Evolutionary conservation across 495 filamentous ascomycete genomes (phyloP).

Genomic region (Tirmania nivea): DNA sequence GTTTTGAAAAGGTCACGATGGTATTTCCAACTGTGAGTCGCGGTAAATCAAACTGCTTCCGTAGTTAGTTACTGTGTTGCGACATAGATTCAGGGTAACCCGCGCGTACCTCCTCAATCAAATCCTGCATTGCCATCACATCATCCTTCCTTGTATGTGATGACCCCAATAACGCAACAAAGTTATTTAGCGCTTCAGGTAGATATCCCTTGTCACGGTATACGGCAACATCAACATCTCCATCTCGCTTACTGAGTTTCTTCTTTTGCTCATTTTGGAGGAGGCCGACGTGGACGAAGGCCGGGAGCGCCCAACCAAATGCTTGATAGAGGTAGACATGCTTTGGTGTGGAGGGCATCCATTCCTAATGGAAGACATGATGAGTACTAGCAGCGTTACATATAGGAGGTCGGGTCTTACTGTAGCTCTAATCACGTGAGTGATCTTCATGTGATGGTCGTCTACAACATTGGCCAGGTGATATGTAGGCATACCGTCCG

Average conservation of each 20-base stretch:
- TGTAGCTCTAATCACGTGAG: slow-evolving; percentile 67
- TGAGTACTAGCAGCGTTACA: slow-evolving; percentile 31
- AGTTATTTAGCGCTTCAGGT: slow-evolving; percentile 58
- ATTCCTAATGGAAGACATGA: slow-evolving; percentile 30
- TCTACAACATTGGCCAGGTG: slow-evolving; percentile 95
- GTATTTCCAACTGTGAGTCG: slow-evolving; percentile 70
- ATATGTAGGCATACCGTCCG: slow-evolving; percentile 81
- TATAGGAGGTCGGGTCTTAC: background rate
- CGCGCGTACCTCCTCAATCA: slow-evolving; percentile 39
- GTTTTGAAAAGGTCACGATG: slow-evolving; percentile 59
- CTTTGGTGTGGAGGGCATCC: slow-evolving; percentile 82
- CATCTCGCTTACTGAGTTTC: slow-evolving; percentile 78
- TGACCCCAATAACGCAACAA: slow-evolving; percentile 72
- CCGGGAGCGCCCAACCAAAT: slow-evolving; percentile 67
- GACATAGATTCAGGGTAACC: background rate
- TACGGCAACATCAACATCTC: slow-evolving; percentile 43
- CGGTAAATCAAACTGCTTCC: slow-evolving; percentile 46
- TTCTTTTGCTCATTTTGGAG: slow-evolving; percentile 50
- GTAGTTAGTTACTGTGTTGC: slow-evolving; percentile 2
- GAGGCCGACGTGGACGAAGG: slow-evolving; percentile 74
- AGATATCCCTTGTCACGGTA: slow-evolving; percentile 50
- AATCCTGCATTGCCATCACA: slow-evolving; percentile 44
- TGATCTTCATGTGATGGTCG: slow-evolving; percentile 84
- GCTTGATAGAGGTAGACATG: slow-evolving; percentile 72
- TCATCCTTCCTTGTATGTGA: slow-evolving; percentile 40